Conservation (phyloP, 805 yeast genomes). For the Zygotorulaspora florentina region DNA sequence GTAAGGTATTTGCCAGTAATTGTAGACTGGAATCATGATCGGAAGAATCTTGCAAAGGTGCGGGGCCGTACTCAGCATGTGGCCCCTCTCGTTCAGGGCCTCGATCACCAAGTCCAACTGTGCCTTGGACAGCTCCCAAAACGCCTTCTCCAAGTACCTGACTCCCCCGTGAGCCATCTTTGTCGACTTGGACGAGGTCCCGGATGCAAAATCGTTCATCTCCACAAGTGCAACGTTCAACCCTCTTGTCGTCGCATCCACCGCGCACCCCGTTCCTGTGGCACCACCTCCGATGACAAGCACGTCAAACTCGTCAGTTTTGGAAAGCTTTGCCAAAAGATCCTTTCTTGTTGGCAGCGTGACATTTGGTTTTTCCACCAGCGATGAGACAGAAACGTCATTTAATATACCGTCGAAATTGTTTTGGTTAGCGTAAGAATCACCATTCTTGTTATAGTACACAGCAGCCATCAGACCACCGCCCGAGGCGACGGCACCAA, state of each 20-base stretch:
- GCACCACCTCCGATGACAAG: slow-evolving; percentile 95
- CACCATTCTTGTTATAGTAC: slow-evolving; percentile 2
- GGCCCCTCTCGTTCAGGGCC: slow-evolving; percentile 82
- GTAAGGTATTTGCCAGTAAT: slow-evolving; percentile 94
- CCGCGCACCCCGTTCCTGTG: slow-evolving; percentile 87
- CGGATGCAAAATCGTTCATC: slow-evolving; percentile 84
- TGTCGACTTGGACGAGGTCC: slow-evolving; percentile 90
- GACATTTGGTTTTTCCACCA: slow-evolving; percentile 17
- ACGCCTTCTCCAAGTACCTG: slow-evolving; percentile 89
- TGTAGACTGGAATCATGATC: slow-evolving; percentile 92
- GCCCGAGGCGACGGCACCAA: slow-evolving; percentile 10
- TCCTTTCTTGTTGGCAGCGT: slow-evolving; percentile 49
- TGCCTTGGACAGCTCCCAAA: slow-evolving; percentile 84
- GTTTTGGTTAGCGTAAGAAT: not conserved
- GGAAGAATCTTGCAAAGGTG: slow-evolving; percentile 84
- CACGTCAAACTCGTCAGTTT: slow-evolving; percentile 61
- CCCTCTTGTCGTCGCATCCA: slow-evolving; percentile 89
- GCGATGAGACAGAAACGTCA: slow-evolving; percentile 12
- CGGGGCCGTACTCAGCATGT: slow-evolving; percentile 86
- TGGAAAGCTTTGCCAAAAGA: slow-evolving; percentile 45
- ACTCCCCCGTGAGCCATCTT: slow-evolving; percentile 98
- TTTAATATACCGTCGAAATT: slow-evolving; percentile 5
- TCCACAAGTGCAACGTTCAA: slow-evolving; percentile 83
- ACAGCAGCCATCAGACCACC: slow-evolving; percentile 13
- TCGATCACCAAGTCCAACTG: slow-evolving; percentile 86